Conservation (phyloP, 2,329 filamentous ascomycete species). For the Westerdykella aurantiaca region DNA sequence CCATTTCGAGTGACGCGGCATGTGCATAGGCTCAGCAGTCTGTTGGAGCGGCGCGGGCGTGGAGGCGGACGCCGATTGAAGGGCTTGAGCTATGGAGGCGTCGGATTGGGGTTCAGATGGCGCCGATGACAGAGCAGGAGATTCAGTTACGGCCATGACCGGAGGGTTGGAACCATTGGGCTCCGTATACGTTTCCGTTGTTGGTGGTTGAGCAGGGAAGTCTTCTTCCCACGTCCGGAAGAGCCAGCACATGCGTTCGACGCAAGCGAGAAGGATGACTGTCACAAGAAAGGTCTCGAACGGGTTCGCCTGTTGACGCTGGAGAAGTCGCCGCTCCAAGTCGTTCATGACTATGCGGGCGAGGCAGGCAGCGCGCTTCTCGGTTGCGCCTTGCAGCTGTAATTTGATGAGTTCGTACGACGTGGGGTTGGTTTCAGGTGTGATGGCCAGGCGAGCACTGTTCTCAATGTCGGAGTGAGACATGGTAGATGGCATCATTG, state of each 20-base stretch:
- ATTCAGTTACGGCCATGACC: background rate
- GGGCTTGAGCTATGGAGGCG: slow-evolving; percentile 2
- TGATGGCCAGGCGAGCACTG: slow-evolving; percentile 22
- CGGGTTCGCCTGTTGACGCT: slow-evolving; percentile 51
- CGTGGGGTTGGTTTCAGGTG: slow-evolving; percentile 30
- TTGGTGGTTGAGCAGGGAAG: background rate
- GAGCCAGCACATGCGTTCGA: slow-evolving; percentile 55
- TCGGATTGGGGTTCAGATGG: slow-evolving; percentile 9
- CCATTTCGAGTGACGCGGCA: slow-evolving; percentile 38
- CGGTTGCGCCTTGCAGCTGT: slow-evolving; percentile 51
- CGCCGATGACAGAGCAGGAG: background rate
- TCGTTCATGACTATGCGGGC: slow-evolving; percentile 54
- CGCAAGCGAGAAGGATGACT: slow-evolving; percentile 54
- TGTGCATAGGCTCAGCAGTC: background rate
- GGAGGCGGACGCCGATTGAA: slow-evolving; percentile 2
- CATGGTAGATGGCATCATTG: slow-evolving; percentile 28
- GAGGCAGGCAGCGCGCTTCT: slow-evolving; percentile 49
- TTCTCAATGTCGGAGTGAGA: slow-evolving; percentile 26
- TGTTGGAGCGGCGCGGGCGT: background rate
- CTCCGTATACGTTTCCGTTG: background rate
- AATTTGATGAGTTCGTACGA: slow-evolving; percentile 48
- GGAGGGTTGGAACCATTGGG: background rate
- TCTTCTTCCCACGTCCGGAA: slow-evolving; percentile 48
- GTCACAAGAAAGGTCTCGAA: slow-evolving; percentile 57
- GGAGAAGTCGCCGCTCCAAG: slow-evolving; percentile 54